Evolutionary conservation across 495 filamentous ascomycete species (phyloP).

Genomic region (Podospora didyma): DNA sequence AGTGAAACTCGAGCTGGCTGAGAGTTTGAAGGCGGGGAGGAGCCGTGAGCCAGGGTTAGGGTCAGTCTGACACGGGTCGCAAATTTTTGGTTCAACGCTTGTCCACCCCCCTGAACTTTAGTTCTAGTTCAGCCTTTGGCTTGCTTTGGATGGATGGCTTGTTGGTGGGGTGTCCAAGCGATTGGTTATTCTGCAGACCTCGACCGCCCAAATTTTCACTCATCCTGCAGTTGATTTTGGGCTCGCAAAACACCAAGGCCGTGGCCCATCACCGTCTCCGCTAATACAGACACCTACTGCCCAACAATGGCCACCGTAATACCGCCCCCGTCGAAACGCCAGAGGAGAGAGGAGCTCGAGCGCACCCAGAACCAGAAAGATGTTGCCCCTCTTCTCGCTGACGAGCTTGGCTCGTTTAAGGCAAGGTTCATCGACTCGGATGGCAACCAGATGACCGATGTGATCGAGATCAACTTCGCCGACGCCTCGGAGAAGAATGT

Average conservation of each 20-base stretch:
- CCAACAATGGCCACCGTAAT: slow-evolving; percentile 74
- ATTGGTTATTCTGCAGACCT: slow-evolving; percentile 16
- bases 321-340: slow-evolving; percentile 89
- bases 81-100: too few relatives aligned
- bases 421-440: slow-evolving; percentile 86
- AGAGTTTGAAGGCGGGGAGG: too few relatives aligned
- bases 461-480: slow-evolving; percentile 76
- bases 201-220: slow-evolving; percentile 30
- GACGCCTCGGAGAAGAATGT: slow-evolving; percentile 88
- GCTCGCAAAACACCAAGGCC: too few relatives aligned
- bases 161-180: neutral
- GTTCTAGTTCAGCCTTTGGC: too few relatives aligned
- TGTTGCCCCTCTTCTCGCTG: slow-evolving; percentile 60
- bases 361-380: slow-evolving; percentile 72
- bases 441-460: slow-evolving; percentile 56
- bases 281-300: neutral
- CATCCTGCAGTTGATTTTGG: neutral
- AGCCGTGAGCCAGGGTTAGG: too few relatives aligned
- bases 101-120: too few relatives aligned
- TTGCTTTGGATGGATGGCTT: too few relatives aligned
- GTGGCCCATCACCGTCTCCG: neutral
- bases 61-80: too few relatives aligned
- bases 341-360: slow-evolving; percentile 71
- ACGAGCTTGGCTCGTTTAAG: slow-evolving; percentile 72
- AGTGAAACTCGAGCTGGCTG: too few relatives aligned